Evolutionary conservation across 306 rosid species (phyloP), one percentile per base, ranked within the genome.

Genomic region (Benincasa hispida): DNA sequence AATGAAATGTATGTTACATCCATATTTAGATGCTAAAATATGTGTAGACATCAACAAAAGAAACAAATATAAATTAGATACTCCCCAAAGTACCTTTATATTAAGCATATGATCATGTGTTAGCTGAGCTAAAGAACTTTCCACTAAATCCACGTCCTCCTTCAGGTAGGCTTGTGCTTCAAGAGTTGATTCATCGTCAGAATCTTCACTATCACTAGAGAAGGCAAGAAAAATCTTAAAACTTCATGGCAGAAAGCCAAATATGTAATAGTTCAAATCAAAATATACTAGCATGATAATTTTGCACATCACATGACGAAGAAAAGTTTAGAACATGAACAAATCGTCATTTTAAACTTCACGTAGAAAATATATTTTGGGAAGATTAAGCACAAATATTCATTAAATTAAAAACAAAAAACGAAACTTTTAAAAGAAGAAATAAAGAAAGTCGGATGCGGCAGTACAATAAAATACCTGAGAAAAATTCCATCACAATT

Each of bases 71-170:
- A 45, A 60, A 13, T 54, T 13, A 78, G 51, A 28, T 77, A 24
- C 77, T 77, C 32, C 37, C 75, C 67, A 30, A 34, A 87, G 72
- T 73, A 93, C 97, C 89, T 88, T 85, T 76, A 87, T 82, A 72
- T 80, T 78, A 51, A 90, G 82, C 72, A 88, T 90, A 82, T 90
- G 89, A 72, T 93, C 96, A 32, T 78, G 77, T 6, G 87, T 79
- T 78, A 87, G 78, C 87, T 90, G 94, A 32, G 82, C 57, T 61
- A 93, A 78, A 76, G 87, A 86, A 81, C 87, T 83, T 86, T 93
- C 98, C 70, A 77, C 91, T 80, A 82, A 85, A 74, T 85, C 92
- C 70, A 47, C 81, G 80, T 81, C 88, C 79, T 85, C 87, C 97
- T 88, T 85, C 81, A 91, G 74, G 88, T 59, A 81, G 27, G 91